Conservation (phyloP, 371 early-diverging fungal genomes). For the Apophysomyces trapeziformis region DNA sequence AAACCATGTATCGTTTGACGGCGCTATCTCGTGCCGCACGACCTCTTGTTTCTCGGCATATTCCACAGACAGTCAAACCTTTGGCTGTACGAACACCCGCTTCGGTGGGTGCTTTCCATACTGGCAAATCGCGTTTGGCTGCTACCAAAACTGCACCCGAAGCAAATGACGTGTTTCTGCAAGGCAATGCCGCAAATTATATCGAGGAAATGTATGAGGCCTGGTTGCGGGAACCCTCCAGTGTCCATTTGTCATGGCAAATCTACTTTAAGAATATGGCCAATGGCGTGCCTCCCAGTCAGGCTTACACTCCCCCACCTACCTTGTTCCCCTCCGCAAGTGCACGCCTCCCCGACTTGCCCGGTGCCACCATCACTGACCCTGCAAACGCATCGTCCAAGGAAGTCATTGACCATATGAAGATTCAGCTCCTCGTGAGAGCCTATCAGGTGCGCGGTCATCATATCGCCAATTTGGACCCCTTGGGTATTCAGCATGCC, state of each 20-base stretch:
- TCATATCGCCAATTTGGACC: slow-evolving; percentile 93
- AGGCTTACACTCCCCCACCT: slow-evolving; percentile 84
- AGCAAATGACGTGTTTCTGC: slow-evolving; percentile 34
- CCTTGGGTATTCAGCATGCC: slow-evolving; percentile 82
- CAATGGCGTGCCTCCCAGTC: slow-evolving; percentile 68
- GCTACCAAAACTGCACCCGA: slow-evolving; percentile 16
- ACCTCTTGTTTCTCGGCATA: slow-evolving; percentile 14
- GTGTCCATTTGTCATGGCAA: slow-evolving; percentile 97
- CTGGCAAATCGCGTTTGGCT: slow-evolving; percentile 22
- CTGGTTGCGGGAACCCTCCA: slow-evolving; percentile 88
- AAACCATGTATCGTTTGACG: slow-evolving; percentile 29
- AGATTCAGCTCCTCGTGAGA: slow-evolving; percentile 95
- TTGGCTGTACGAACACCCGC: slow-evolving; percentile 12
- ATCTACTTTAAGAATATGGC: slow-evolving; percentile 93
- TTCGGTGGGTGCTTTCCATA: slow-evolving; percentile 23
- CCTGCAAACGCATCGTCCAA: slow-evolving; percentile 43
- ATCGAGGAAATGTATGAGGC: slow-evolving; percentile 97
- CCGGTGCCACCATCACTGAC: slow-evolving; percentile 38
- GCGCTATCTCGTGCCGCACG: slow-evolving; percentile 27
- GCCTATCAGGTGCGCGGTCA: slow-evolving; percentile 98
- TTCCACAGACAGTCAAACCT: slow-evolving; percentile 13
- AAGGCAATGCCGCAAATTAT: slow-evolving; percentile 72
- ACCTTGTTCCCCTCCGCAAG: slow-evolving; percentile 73
- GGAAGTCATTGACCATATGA: slow-evolving; percentile 94
- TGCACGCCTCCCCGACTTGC: slow-evolving; percentile 69